These are phyloP conservation scores for Garcia nutans DNA, from an alignment of 345 rosid species.

Conservation along the genomic window DNA sequence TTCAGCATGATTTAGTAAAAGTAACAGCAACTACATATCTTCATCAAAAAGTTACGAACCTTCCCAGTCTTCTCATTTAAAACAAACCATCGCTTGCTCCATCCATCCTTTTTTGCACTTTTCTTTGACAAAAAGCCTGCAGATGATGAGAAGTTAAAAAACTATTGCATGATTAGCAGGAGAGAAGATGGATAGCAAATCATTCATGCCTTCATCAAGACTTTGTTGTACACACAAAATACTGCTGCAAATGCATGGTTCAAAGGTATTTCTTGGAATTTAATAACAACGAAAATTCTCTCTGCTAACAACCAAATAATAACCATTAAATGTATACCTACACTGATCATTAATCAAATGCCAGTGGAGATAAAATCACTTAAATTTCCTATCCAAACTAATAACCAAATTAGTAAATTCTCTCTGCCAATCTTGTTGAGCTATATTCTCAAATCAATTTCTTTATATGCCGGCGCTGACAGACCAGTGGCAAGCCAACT, in stretches of 20 bases:
- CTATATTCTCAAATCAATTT: neutral
- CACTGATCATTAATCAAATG: neutral
- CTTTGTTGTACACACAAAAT: neutral
- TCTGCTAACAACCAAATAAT: neutral
- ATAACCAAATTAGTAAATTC: neutral
- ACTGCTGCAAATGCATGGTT: neutral
- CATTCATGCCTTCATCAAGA: neutral
- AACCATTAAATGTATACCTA: neutral
- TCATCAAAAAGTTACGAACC: constrained; percentile 40
- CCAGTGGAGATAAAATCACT: neutral
- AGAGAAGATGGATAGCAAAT: neutral
- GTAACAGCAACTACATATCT: neutral
- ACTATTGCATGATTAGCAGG: neutral
- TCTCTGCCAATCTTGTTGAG: neutral
- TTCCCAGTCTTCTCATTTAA: constrained; percentile 95
- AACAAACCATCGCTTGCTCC: constrained; percentile 96
- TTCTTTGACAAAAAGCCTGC: constrained; percentile 88
- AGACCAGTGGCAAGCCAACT: neutral
- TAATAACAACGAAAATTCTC: neutral
- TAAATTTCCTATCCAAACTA: neutral
- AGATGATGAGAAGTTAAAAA: constrained; percentile 6
- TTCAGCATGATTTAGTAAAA: neutral
- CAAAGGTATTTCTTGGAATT: neutral
- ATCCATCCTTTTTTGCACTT: constrained; percentile 81
- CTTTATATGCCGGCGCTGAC: neutral